These are phyloP conservation scores for Manihot esculenta DNA, from an alignment of 441 rosid genomes.

Conservation along the genomic window DNA sequence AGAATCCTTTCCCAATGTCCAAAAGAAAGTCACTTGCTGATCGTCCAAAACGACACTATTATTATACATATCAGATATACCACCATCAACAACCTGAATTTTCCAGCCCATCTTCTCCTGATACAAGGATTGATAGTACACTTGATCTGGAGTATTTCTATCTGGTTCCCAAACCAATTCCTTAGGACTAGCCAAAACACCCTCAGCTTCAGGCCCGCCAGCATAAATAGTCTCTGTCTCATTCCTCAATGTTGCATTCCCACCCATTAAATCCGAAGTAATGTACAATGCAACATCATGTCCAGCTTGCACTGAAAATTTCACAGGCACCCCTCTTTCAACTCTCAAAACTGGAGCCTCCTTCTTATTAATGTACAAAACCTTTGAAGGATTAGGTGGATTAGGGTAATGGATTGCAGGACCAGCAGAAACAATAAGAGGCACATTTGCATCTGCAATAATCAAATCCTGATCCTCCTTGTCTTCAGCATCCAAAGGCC, in stretches of 20 bases:
- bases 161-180: slow-evolving; percentile 84
- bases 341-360: slow-evolving; percentile 89
- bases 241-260: slow-evolving; percentile 82
- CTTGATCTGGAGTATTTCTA: slow-evolving; percentile 90
- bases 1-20: slow-evolving; percentile 68
- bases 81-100: slow-evolving; percentile 95
- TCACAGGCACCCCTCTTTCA: slow-evolving; percentile 92
- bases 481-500: slow-evolving; percentile 81
- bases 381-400: slow-evolving; percentile 81
- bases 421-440: slow-evolving; percentile 71
- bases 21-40: slow-evolving; percentile 94
- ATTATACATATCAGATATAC: slow-evolving; percentile 92
- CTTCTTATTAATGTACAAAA: slow-evolving; percentile 85
- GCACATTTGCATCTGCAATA: slow-evolving; percentile 66
- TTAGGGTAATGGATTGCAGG: slow-evolving; percentile 74
- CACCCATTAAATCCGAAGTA: slow-evolving; percentile 85
- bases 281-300: slow-evolving; percentile 86
- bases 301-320: slow-evolving; percentile 83
- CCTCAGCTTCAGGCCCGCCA: slow-evolving; percentile 85
- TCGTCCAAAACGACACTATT: slow-evolving; percentile 83
- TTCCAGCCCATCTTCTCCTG: slow-evolving; percentile 98
- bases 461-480: slow-evolving; percentile 87
- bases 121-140: slow-evolving; percentile 78
- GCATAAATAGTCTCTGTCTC: slow-evolving; percentile 70
- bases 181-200: slow-evolving; percentile 68